Evolutionary conservation across 177 flowering plant species (phyloP).

Genomic region (Vitis hybrid): DNA sequence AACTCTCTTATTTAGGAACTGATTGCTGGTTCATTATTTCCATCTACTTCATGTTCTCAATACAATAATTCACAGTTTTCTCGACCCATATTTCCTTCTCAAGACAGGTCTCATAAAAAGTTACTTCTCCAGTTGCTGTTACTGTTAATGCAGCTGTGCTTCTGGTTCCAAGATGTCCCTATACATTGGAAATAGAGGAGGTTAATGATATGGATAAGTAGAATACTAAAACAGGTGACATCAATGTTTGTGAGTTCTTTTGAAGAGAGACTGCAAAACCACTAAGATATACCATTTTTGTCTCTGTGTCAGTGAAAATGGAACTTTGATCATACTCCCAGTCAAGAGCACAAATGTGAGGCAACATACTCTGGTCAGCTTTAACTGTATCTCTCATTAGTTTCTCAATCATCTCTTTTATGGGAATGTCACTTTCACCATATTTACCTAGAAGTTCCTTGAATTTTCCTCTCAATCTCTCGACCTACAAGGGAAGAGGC

Average conservation of each 20-base stretch:
- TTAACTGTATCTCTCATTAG: slow-evolving; percentile 51
- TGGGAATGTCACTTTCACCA: slow-evolving; percentile 29
- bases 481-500: slow-evolving; percentile 29
- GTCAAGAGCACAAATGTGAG: slow-evolving; percentile 43
- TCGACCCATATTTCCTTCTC: slow-evolving; percentile 62
- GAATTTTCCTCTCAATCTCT: slow-evolving; percentile 38
- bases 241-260: not conserved
- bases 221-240: not conserved
- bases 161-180: slow-evolving; percentile 75
- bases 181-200: not conserved
- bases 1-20: slow-evolving; percentile 3
- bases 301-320: slow-evolving; percentile 48
- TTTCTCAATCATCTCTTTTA: slow-evolving; percentile 37
- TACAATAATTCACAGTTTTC: slow-evolving; percentile 36
- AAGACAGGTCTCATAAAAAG: slow-evolving; percentile 64
- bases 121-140: slow-evolving; percentile 42
- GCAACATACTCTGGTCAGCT: slow-evolving; percentile 43
- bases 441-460: slow-evolving; percentile 31
- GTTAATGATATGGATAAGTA: not conserved
- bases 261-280: not conserved
- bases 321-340: slow-evolving; percentile 54
- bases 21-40: not conserved
- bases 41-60: slow-evolving; percentile 24
- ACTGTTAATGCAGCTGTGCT: slow-evolving; percentile 59
- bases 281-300: slow-evolving; percentile 33